Base-by-base conservation (phyloP, 2,329 filamentous ascomycete species). In the Alternaria viburni region DNA sequence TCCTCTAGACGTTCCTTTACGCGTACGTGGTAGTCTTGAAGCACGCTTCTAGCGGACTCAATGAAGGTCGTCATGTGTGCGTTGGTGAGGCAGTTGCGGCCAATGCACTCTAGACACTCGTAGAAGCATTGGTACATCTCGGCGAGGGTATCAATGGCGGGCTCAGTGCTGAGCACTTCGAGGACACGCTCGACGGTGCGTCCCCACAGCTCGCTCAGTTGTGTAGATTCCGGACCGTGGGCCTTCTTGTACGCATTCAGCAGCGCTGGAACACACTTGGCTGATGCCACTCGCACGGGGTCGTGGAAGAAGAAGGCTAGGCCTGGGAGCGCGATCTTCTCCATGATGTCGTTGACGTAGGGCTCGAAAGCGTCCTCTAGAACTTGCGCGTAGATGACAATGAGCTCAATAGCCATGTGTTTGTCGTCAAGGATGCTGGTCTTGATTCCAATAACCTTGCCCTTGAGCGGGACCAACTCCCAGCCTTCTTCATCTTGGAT, bases 61-160 rank as follows among this genome's bases (percentile, higher is more conserved):
- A 98, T 95, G 80, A 98, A 99, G 47, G 89, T 88, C 61, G 86
- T 85, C 91, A 99, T 94, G 79, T 97, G 91, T 43, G 90, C 86
- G 43, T 86, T 84, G 6, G 86, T 92, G 50, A 99, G 86, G 77
- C 91, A 95, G 72, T 92, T 89, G 81, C 92, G 93, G 63, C 95
- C 95, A 69, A 97, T 88, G 21, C 97, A 94, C 82, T 98, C 95
- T 8, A 99, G 90, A 25, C 93, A 97, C 80, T 99, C 96, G 80
- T 99, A 99, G 85, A 99, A 99, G 84, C 96, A 99, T 81, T 98
- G 95, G 82, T 97, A 99, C 93, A 99, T 97, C 82, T 98, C 96
- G 2, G 96, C 95, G 50, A 99, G 87, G 0, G 96, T 97, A 74
- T 99, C 96, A 62, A 99, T 94, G 1, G 94, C 93, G 19, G 96